Evolutionary conservation across 768 basidiomycete genomes (phyloP), one percentile per base, ranked within the genome.

Genomic region (Asterophora lycoperdoides): DNA sequence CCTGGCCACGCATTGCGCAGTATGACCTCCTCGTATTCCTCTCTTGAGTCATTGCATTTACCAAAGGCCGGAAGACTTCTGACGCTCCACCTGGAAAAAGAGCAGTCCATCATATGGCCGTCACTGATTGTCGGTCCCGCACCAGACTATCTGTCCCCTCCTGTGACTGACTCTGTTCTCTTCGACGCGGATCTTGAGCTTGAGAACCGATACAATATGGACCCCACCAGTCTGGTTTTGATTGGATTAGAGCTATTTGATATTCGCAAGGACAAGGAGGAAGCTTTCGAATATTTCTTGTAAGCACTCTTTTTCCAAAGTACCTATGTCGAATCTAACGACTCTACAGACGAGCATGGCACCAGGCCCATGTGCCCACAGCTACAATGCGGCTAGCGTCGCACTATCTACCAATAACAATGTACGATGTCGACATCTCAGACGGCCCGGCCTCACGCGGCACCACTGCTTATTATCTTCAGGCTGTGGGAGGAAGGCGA

Each of bases 251-350:
- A 91, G 56, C 60, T 84, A 34, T 77, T 78, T 41, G 88, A 90
- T 61, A 87, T 91, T 41, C 75, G 85, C 40, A 83, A 82, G 60
- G 79, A 89, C 42, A 80, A 76, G 50, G 83, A 86, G 37, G 84
- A 82, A 51, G 89, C 89, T 3, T 91, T 91, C 54, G 88, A 90
- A 67, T 88, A 77, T 56, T 87, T 89, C 56, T 64, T 88, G 88
- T 85, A 60, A 62, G 87, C 75, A 32, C 9, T 17, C 39, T 41
- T 39, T 51, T 5, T 3, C 38, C 11, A 38, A 42, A 29, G 48
- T 37, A 34, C 32, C 33, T 30, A 2, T 39, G 35, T 18, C 9
- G 18, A 39, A 39, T 42, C 44, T 53, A 52, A 51, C 40, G 11
- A 39, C 32, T 35, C 35, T 49, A 14, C 56, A 91, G 89, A 54